These are phyloP conservation scores for Fusarium papillatum DNA, from an alignment of 2,329 filamentous ascomycete genomes.

Conservation along the genomic window DNA sequence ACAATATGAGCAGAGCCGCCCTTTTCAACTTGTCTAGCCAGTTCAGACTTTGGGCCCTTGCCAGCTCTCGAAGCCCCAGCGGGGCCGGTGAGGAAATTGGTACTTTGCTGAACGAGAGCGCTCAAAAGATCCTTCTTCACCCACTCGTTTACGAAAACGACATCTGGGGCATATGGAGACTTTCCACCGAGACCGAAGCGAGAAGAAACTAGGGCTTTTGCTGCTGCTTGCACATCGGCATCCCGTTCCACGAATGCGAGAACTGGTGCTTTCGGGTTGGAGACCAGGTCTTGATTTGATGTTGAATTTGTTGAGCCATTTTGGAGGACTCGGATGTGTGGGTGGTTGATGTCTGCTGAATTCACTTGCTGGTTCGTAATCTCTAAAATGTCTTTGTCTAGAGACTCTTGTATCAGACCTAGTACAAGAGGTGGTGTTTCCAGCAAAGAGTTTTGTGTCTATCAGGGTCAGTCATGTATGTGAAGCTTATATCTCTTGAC, in stretches of 20 bases:
- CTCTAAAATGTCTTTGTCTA: conserved; percentile 24
- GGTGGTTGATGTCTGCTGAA: conserved; percentile 3
- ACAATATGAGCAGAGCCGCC: conserved; percentile 19
- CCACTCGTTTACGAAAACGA: conserved; percentile 38
- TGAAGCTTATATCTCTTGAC: background rate
- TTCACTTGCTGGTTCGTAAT: background rate
- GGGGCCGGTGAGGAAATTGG: background rate
- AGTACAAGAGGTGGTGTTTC: conserved; percentile 21
- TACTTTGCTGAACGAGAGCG: conserved; percentile 26
- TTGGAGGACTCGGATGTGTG: conserved; percentile 21
- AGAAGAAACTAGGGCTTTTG: conserved; percentile 25
- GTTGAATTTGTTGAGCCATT: conserved; percentile 10
- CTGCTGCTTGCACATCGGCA: conserved; percentile 31
- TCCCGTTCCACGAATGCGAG: conserved; percentile 39
- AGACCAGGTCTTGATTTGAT: conserved; percentile 10
- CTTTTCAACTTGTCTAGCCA: conserved; percentile 18
- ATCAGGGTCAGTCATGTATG: rapidly evolving
- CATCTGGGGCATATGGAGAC: conserved; percentile 36
- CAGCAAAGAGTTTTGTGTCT: conserved; percentile 13
- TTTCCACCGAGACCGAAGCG: conserved; percentile 32
- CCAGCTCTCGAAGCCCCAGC: background rate
- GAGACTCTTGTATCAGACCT: conserved; percentile 5
- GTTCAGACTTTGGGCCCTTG: background rate
- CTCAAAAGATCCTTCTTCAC: conserved; percentile 39
- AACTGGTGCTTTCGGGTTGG: conserved; percentile 8